Percentiles rank a stretch among this genome's conserved stretches.
phyloP scores from a whole-genome alignment of 768 basidiomycete species.

The Lactarius trivialis region DNA sequence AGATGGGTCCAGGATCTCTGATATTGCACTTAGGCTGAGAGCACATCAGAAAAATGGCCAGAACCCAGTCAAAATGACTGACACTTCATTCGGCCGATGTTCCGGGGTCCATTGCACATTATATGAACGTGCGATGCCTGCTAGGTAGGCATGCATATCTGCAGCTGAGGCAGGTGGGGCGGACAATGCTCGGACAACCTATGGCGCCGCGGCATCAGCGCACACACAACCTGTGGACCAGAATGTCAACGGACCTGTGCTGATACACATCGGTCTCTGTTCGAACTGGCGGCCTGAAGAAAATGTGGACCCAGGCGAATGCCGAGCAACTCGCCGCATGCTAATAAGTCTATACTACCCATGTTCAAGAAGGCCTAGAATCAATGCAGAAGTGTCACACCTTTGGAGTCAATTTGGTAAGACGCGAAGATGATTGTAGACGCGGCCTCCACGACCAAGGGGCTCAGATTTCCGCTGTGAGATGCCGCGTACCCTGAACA shows the following conservation, averaged over 20 bases:
- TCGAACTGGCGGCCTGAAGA: slow-evolving; percentile 43
- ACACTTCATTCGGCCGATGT: slow-evolving; percentile 58
- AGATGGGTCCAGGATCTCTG: slow-evolving; percentile 52
- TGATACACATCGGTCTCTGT: slow-evolving; percentile 50
- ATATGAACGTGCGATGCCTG: slow-evolving; percentile 46
- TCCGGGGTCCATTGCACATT: slow-evolving; percentile 58
- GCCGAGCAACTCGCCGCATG: slow-evolving; percentile 47
- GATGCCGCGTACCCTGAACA: not conserved
- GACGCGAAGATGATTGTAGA: slow-evolving; percentile 62
- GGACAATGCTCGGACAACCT: slow-evolving; percentile 49
- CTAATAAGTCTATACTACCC: slow-evolving; percentile 44
- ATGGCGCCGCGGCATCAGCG: slow-evolving; percentile 7
- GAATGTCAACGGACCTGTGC: slow-evolving; percentile 32
- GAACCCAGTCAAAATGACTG: slow-evolving; percentile 22
- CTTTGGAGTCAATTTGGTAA: slow-evolving; percentile 50
- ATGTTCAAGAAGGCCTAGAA: not conserved
- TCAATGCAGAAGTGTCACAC: slow-evolving; percentile 30
- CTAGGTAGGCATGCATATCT: slow-evolving; percentile 50
- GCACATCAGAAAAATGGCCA: slow-evolving; percentile 11
- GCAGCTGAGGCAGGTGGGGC: slow-evolving; percentile 49
- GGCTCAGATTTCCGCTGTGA: slow-evolving; percentile 40
- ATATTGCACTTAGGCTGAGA: slow-evolving; percentile 46
- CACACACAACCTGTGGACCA: not conserved
- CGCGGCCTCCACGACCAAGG: slow-evolving; percentile 55
- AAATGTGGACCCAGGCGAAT: slow-evolving; percentile 55